Percentiles rank a stretch among this genome's conserved stretches.
These are phyloP conservation scores for Termitomyces sp. DNA, from an alignment of 768 basidiomycete species.

Conservation along the genomic window DNA sequence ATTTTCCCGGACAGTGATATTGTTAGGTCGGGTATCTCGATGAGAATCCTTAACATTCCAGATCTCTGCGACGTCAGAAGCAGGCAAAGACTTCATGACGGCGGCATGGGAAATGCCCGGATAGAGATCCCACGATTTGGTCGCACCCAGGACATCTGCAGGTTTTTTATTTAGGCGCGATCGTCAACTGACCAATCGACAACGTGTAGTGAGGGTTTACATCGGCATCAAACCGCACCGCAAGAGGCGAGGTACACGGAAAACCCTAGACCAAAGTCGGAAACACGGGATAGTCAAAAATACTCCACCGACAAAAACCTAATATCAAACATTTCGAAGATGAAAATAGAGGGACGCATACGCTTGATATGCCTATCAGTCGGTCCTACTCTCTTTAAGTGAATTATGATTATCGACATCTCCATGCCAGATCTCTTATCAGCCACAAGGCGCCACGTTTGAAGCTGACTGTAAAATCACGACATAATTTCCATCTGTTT, in stretches of 20 bases:
- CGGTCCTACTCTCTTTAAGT: neutral
- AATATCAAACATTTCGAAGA: neutral
- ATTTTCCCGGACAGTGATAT: conserved; percentile 36
- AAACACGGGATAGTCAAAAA: neutral
- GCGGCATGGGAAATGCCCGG: conserved; percentile 26
- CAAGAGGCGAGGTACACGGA: conserved; percentile 16
- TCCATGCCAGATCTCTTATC: neutral
- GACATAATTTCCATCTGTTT: neutral
- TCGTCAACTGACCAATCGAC: conserved; percentile 12
- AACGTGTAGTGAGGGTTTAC: conserved; percentile 1
- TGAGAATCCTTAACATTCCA: conserved; percentile 35
- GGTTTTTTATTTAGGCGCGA: conserved; percentile 3
- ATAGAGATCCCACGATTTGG: conserved; percentile 36
- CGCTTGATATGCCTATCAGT: neutral
- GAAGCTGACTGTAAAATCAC: too few species aligned
- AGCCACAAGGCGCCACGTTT: neutral
- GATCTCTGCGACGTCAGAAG: conserved; percentile 23
- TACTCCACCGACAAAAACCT: too few species aligned
- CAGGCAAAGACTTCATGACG: conserved; percentile 20
- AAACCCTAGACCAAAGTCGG: neutral
- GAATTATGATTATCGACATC: neutral
- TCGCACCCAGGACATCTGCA: conserved; percentile 19
- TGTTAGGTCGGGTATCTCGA: conserved; percentile 20
- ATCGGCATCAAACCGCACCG: conserved; percentile 10
- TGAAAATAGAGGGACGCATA: neutral